Evolutionary conservation across 1,284 basidiomycete species (phyloP), one percentile per base, ranked within the genome.

Genomic region (Schizophyllum amplum): DNA sequence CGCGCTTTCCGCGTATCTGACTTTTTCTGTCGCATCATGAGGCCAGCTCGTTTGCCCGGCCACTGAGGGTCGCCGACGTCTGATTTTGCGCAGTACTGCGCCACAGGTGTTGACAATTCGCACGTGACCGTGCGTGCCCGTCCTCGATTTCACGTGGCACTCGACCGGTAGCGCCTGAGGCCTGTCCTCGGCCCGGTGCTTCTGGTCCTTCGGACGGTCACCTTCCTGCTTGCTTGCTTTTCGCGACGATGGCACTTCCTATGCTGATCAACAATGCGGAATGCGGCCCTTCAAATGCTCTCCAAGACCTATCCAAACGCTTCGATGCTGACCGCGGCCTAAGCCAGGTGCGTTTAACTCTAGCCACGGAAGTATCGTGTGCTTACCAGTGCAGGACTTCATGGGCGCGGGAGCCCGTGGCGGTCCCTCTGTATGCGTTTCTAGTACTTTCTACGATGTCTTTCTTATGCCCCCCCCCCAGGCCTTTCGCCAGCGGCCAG

Each of bases 211-310:
- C 33, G 33, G 17, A 9, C n/a, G n/a, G 11, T 42, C 33, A 9
- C 33, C 33, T 9, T 9, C n/a, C n/a, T n/a, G n/a, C n/a, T n/a
- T n/a, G n/a, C n/a, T n/a, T n/a, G n/a, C n/a, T n/a, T n/a, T n/a
- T n/a, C n/a, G n/a, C 33, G 13, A 42, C 33, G 50, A 91, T 92
- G 90, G 83, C 89, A 9, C 73, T 92, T 22, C 84, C 87, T 55
- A 78, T 88, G 76, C 84, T 92, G 17, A 76, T 86, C 42, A 82
- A 79, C 58, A 81, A 81, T 48, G 78, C 87, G 1, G 89, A 92
- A 52, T 94, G 90, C 62, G 91, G 91, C 1, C 90, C 91, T 5
- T 79, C 81, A 1, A 93, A 92, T 67, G 82, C 90, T 11, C 69
- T 94, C n/a, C 87, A 90, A 64, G 81, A 79, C 22, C 79, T 94